Percentiles rank a stretch among this genome's conserved stretches.
Evolutionary conservation across 192 early-diverging fungal genomes (phyloP).

Genomic region (Dissophora globulifera): DNA sequence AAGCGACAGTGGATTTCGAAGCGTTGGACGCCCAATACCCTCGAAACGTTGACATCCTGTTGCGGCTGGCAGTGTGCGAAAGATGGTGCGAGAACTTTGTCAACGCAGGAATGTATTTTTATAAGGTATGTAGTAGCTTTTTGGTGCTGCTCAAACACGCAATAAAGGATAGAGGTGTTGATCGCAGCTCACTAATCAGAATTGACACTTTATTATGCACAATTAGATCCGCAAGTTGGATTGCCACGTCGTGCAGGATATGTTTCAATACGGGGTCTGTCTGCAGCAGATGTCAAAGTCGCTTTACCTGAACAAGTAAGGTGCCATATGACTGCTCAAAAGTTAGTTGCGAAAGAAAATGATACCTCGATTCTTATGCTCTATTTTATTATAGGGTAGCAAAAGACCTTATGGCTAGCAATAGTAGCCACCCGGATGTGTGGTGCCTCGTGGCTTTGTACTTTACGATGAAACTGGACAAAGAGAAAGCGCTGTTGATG

Average conservation of each 20-base stretch:
- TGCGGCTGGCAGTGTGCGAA: constrained; percentile 22
- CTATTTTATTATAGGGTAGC: constrained; percentile 10
- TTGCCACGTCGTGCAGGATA: constrained; percentile 13
- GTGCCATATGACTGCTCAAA: not conserved
- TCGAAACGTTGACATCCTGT: constrained; percentile 16
- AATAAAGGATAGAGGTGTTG: not conserved
- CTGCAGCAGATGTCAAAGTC: constrained; percentile 11
- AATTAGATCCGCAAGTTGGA: constrained; percentile 38
- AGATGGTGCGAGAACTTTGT: constrained; percentile 21
- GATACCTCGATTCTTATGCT: not conserved
- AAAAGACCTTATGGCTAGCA: constrained; percentile 9
- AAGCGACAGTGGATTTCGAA: constrained; percentile 17
- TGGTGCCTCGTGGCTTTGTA: constrained; percentile 33
- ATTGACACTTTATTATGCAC: not conserved
- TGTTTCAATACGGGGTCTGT: constrained; percentile 28
- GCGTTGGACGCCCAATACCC: constrained; percentile 21
- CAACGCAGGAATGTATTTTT: not conserved
- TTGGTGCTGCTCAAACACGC: too few relatives aligned
- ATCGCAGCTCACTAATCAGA: not conserved
- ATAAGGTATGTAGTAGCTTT: too few relatives aligned
- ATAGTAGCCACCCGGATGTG: constrained; percentile 24
- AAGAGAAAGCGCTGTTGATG: constrained; percentile 23
- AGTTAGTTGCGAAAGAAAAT: too few relatives aligned
- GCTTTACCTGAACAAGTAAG: constrained; percentile 25
- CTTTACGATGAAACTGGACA: constrained; percentile 16